Evolutionary conservation across 805 yeast species (phyloP), one percentile per base, ranked within the genome.

Genomic region (Hanseniaspora singularis): DNA sequence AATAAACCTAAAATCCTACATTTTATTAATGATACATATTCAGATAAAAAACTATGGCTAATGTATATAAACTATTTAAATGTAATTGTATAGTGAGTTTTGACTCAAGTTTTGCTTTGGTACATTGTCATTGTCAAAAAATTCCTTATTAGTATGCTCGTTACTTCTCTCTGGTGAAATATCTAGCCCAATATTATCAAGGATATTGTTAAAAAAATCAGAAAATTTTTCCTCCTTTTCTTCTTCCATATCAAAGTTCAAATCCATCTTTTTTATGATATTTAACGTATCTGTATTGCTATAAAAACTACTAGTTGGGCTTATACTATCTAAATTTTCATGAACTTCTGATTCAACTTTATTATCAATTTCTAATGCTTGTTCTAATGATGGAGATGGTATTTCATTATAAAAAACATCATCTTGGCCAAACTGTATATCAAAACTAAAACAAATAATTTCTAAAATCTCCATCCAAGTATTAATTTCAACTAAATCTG

Each of bases 371-470:
- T 49, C 53, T 26, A 26, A 8, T 26, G 27, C 46, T 48, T 11
- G 10, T 26, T 26, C 28, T 26, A 8, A 8, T 26, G n/a, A n/a
- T n/a, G n/a, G n/a, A n/a, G n/a, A n/a, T n/a, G n/a, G n/a, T n/a
- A n/a, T n/a, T n/a, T n/a, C n/a, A 26, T 26, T 11, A 26, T 26
- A 26, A 26, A 26, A 26, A 26, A 8, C 58, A 12, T 52, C 56
- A 23, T 60, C 63, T 19, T 62, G 63, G 1, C 57, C 66, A 52
- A 60, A 62, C 5, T 51, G 51, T 3, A 63, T 28, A 28, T 56
- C 54, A 37, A 57, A 61, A 32, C 58, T 55, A 40, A 55, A 59
- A 38, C 63, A 57, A 9, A 62, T 22, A 1, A 58, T 52, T 43
- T 63, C 67, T 26, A 63, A 41, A 9, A 61, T 26, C 19, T 52